Evolutionary conservation across 2,329 filamentous ascomycete species (phyloP).

Genomic region (Hortaea sp.): DNA sequence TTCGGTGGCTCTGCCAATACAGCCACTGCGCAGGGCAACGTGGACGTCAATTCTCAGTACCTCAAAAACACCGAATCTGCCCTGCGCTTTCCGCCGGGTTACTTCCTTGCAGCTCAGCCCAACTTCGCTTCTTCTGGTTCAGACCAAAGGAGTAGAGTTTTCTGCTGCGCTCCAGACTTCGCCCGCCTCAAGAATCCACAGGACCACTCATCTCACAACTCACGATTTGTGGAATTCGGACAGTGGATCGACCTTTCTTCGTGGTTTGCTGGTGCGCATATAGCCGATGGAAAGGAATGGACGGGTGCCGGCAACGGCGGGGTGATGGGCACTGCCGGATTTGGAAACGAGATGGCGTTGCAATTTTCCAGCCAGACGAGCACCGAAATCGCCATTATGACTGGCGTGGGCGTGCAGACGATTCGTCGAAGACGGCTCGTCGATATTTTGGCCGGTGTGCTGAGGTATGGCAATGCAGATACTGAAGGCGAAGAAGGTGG

Average conservation of each 20-base stretch:
- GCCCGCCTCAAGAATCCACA: constrained; percentile 54
- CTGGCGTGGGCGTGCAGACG: constrained; percentile 80
- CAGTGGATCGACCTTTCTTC: constrained; percentile 68
- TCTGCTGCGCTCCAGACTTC: constrained; percentile 78
- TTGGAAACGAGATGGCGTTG: constrained; percentile 91
- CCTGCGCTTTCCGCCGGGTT: constrained; percentile 67
- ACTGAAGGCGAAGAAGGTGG: constrained; percentile 75
- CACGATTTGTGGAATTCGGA: constrained; percentile 65
- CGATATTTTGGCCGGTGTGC: constrained; percentile 78
- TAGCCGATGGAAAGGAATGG: not conserved
- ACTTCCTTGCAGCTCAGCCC: constrained; percentile 70
- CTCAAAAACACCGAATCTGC: constrained; percentile 28
- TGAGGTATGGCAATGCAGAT: constrained; percentile 53
- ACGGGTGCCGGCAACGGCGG: constrained; percentile 50
- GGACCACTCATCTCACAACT: constrained; percentile 41
- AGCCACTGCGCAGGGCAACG: constrained; percentile 7
- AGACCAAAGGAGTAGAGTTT: constrained; percentile 49
- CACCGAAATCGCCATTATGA: constrained; percentile 81
- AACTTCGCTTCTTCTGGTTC: constrained; percentile 45
- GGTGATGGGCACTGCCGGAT: constrained; percentile 71
- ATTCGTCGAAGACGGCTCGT: constrained; percentile 76
- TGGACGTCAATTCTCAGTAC: constrained; percentile 25
- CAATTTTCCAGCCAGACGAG: constrained; percentile 74
- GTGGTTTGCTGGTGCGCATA: not conserved
- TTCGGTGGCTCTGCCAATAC: constrained; percentile 7